phyloP scores from a whole-genome alignment of 2,329 filamentous ascomycete genomes.

The Alternaria incomplexa region DNA sequence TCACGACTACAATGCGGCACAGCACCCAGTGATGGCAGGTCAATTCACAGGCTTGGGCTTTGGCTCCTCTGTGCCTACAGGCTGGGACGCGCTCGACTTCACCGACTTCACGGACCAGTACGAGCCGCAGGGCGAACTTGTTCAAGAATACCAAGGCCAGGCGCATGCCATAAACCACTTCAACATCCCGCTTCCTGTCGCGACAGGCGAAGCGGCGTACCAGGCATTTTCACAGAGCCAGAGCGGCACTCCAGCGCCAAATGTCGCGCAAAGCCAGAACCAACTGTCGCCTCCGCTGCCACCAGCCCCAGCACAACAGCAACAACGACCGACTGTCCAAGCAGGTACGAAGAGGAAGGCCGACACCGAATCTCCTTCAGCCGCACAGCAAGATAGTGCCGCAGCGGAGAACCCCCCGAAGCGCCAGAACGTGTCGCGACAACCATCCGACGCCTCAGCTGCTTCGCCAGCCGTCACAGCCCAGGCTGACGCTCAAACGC shows the following conservation, averaged over 20 bases:
- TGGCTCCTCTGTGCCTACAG: constrained; percentile 30
- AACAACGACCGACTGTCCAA: constrained; percentile 25
- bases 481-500: constrained; percentile 21
- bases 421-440: constrained; percentile 40
- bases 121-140: constrained; percentile 56
- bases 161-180: constrained; percentile 44
- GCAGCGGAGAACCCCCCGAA: constrained; percentile 34
- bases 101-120: constrained; percentile 45
- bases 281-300: constrained; percentile 26
- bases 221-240: constrained; percentile 27
- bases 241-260: constrained; percentile 15
- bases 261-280: constrained; percentile 27
- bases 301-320: constrained; percentile 28
- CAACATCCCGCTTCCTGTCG: constrained; percentile 44
- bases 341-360: constrained; percentile 48
- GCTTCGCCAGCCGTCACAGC: constrained; percentile 29
- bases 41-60: constrained; percentile 30
- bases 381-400: constrained; percentile 30
- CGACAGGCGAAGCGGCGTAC: constrained; percentile 19
- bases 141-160: constrained; percentile 45
- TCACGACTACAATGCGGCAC: constrained; percentile 24
- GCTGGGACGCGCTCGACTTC: constrained; percentile 48
- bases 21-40: constrained; percentile 21
- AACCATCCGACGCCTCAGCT: constrained; percentile 39
- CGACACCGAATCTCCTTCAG: constrained; percentile 38